Base-by-base conservation (phyloP, 805 yeast species). In the Priceomyces carsonii region DNA sequence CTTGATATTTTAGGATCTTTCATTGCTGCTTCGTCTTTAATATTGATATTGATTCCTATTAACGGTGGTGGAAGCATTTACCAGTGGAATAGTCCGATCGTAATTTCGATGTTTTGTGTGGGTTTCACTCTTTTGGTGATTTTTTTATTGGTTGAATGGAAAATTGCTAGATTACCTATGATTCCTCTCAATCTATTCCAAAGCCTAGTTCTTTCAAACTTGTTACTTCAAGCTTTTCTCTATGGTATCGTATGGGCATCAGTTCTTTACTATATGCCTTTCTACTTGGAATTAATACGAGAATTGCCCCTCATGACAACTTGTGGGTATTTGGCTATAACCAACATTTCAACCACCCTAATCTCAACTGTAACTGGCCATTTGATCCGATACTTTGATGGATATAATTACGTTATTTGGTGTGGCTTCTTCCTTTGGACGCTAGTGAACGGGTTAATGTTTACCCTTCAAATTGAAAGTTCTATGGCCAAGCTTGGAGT, bases 11-110 rank as follows among this genome's bases (percentile, higher is more conserved):
- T 57, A 6, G 87, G 87, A 0, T 65, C 75, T 27, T 43, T 72
- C 19, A 56, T 75, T 10, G 29, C 33, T 22, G 60, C 79, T 4
- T 63, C 75, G 1, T 71, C 74, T 0, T 61, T 70, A 17, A 72
- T 77, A 0, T 51, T 79, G 3, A 46, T 80, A 10, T 61, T 79
- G 32, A 63, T 80, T 12, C 81, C 82, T 2, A 51, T 78, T 13
- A 69, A 71, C 42, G 80, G 81, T 12, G 88, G 86, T 22, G 87
- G 86, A 2, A 59, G 73, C 7, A 60, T 71, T 8, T 79, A 68
- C 48, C 53, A 61, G 0, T 82, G 88, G 88, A 45, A 68, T 45
- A 72, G 67, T 34, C 37, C 61, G 1, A 29, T 64, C 7, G 64
- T 63, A 5, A 66, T 66, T 16, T 47, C 47, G 8, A 51, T 64